Percentiles rank a stretch among this genome's conserved stretches.
Evolutionary conservation across 169 alveolate species (phyloP).

Genomic region (Cryptosporidium canis): DNA sequence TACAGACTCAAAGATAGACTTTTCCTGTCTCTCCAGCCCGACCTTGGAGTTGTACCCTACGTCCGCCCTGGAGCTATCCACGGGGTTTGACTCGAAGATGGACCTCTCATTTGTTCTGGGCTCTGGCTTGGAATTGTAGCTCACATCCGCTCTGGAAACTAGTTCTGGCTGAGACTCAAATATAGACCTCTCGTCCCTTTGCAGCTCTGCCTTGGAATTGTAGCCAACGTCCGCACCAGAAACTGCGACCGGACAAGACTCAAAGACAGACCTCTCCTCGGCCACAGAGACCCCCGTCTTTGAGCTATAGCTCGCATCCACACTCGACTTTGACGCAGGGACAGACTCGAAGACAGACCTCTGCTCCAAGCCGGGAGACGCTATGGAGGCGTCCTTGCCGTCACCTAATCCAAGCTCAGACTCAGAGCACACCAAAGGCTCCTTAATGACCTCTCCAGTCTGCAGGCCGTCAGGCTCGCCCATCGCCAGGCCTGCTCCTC

Average conservation of each 20-base stretch:
- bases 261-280: neutral
- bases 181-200: neutral
- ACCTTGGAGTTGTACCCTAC: slow-evolving; percentile 7
- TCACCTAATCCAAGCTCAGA: slow-evolving; percentile 1
- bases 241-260: neutral
- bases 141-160: neutral
- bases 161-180: neutral
- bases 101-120: neutral
- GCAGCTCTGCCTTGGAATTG: neutral
- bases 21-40: neutral
- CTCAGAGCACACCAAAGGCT: no score
- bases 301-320: slow-evolving; percentile 11
- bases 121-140: neutral
- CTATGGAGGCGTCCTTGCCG: neutral
- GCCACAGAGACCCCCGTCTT: neutral
- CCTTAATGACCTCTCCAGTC: no score
- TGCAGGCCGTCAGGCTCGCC: no score
- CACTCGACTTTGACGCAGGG: neutral
- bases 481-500: no score
- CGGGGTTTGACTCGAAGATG: slow-evolving; percentile 13
- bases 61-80: neutral
- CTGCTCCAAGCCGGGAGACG: neutral
- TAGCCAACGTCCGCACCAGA: neutral
- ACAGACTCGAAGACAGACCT: slow-evolving; percentile 17
- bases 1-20: slow-evolving; percentile 22